Base-by-base conservation (phyloP, 306 rosid species). In the Cicer arietinum region DNA sequence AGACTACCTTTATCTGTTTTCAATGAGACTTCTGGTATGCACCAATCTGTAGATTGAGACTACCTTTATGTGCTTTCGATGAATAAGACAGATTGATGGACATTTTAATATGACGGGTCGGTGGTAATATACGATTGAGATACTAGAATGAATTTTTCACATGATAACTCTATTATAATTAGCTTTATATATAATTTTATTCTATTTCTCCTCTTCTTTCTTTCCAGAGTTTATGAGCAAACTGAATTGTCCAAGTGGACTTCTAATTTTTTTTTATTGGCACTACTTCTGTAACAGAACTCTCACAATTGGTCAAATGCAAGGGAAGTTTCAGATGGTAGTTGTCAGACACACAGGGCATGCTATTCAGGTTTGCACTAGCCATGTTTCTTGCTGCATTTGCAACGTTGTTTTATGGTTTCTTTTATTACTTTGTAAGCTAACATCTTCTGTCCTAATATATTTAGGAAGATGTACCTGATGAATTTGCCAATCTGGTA, bases 221-320 rank as follows among this genome's bases (percentile, higher is more conserved):
- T 41, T 63, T 68, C 70, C 17, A 9, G 3, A 18, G 68, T 50
- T 70, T 50, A 5, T 50, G 57, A 13, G 61, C 66, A 72, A 58
- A 75, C 40, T 6, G 63, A 69, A 50, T 59, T 78, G 65, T 61
- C 77, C 62, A 59, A 65, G 22, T 48, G 73, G 47, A 37, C 18
- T 81, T 81, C 59, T 71, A 65, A 80, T 61, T 50, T 61, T 22
- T 81, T 81, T 71, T 82, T 75, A 37, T 62, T 69, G 51, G 60
- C 45, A 39, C 48, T 84, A 66, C 75, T 64, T 61, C 80, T 78
- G 57, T 77, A 59, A 77, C 90, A 94, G 99, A 82, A 56, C 96
- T 83, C 95, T 91, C 35, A 94, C 97, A 69, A 92, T 94, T 75
- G 99, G 99, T 82, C 99, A 94, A 88, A 94, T 94, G 99, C 99